Evolutionary conservation across 2,329 filamentous ascomycete genomes (phyloP).

Genomic region (Grosmannia clavigera): DNA sequence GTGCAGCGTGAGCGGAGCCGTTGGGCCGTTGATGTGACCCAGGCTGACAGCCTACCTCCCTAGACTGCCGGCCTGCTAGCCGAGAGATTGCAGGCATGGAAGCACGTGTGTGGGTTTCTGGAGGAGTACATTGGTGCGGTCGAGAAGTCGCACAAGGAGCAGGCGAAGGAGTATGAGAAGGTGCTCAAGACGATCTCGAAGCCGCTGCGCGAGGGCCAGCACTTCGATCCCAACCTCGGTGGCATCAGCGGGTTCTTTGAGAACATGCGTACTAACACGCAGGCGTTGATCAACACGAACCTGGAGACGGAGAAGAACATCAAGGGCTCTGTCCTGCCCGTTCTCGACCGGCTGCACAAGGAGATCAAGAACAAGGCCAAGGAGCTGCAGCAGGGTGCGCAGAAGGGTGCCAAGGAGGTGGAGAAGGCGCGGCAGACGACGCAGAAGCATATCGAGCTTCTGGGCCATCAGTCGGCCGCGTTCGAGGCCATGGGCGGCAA

Average conservation of each 20-base stretch:
- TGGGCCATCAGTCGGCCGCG: constrained; percentile 71
- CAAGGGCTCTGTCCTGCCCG: constrained; percentile 73
- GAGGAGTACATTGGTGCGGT: constrained; percentile 80
- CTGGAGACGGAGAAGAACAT: constrained; percentile 84
- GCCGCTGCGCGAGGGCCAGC: constrained; percentile 77
- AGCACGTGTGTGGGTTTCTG: constrained; percentile 81
- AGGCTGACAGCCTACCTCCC: background rate
- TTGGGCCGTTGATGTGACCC: background rate
- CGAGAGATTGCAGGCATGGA: constrained; percentile 88
- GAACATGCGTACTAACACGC: constrained; percentile 84
- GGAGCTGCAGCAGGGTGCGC: constrained; percentile 68
- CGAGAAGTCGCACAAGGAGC: constrained; percentile 72
- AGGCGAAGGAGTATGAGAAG: constrained; percentile 92
- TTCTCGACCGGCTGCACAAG: constrained; percentile 81
- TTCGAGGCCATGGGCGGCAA: constrained; percentile 67
- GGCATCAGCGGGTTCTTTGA: constrained; percentile 86
- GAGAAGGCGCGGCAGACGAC: constrained; percentile 77
- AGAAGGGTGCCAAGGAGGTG: constrained; percentile 79
- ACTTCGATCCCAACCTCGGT: constrained; percentile 84
- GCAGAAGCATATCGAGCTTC: constrained; percentile 91
- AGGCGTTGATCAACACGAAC: constrained; percentile 81
- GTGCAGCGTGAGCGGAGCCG: no score
- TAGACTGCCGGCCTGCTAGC: constrained; percentile 70
- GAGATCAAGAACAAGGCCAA: constrained; percentile 97
- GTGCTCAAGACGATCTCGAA: constrained; percentile 83